A percentile compares a stretch with the other conserved stretches of the same genome.
Evolutionary conservation across 345 rosid genomes (phyloP).

Genomic region (Eucalyptus pauciflora): DNA sequence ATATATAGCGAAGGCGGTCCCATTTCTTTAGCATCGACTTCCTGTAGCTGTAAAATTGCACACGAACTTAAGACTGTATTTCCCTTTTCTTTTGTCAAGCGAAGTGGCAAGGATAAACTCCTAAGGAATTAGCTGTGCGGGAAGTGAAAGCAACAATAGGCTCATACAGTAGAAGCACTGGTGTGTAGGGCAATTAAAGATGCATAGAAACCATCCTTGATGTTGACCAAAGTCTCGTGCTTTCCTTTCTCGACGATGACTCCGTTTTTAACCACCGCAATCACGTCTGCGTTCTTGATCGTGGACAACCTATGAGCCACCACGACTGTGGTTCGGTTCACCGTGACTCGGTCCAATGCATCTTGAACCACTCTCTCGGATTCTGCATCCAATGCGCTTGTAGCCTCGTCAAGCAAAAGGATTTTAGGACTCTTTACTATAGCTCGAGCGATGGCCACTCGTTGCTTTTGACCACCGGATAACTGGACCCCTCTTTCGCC

Average conservation of each 20-base stretch:
- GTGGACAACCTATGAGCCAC: conserved; percentile 52
- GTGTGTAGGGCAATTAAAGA: conserved; percentile 34
- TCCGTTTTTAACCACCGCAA: conserved; percentile 48
- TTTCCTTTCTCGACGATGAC: conserved; percentile 50
- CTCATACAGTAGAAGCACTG: conserved; percentile 10
- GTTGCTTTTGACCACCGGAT: conserved; percentile 54
- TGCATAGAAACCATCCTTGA: conserved; percentile 32
- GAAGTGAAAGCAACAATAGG: background rate
- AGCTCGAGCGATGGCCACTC: conserved; percentile 52
- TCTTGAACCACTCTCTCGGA: conserved; percentile 47
- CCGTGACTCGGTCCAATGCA: conserved; percentile 38
- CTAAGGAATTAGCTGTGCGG: background rate
- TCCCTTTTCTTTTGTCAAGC: background rate
- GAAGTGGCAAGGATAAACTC: background rate
- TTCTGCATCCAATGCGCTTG: conserved; percentile 53
- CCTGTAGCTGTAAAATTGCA: background rate
- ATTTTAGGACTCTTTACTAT: conserved; percentile 38
- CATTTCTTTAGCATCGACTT: background rate
- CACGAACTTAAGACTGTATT: background rate
- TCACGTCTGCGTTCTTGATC: conserved; percentile 43
- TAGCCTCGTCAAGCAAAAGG: conserved; percentile 49
- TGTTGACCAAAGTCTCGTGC: conserved; percentile 31
- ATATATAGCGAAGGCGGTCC: background rate
- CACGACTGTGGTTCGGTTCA: conserved; percentile 28
- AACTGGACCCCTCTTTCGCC: conserved; percentile 51